Evolutionary conservation across 345 rosid genomes (phyloP).

Genomic region (Gossypioides kirkii): DNA sequence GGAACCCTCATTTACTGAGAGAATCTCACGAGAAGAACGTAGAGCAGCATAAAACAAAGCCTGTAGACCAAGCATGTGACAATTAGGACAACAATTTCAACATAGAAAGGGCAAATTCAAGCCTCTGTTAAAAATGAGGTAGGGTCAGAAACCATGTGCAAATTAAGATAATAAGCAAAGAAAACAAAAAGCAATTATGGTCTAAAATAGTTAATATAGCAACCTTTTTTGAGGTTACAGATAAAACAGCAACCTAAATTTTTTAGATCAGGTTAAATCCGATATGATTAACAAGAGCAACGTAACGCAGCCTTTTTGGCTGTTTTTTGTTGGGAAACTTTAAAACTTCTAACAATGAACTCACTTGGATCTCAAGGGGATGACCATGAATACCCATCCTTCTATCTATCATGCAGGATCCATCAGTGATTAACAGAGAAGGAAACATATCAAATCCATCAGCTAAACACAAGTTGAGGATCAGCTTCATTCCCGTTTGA

Average conservation of each 20-base stretch:
- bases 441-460: slow-evolving; percentile 96
- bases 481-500: slow-evolving; percentile 73
- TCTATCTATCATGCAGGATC: slow-evolving; percentile 92
- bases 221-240: neutral
- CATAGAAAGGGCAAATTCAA: neutral
- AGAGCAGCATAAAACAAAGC: slow-evolving; percentile 77
- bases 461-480: slow-evolving; percentile 68
- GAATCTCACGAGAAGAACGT: slow-evolving; percentile 77
- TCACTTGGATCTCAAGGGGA: slow-evolving; percentile 89
- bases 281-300: neutral
- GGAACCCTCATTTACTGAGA: slow-evolving; percentile 55
- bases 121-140: neutral
- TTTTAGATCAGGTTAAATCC: neutral
- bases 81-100: neutral
- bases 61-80: slow-evolving; percentile 27
- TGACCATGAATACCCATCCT: slow-evolving; percentile 93
- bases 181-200: neutral
- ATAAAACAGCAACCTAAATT: neutral
- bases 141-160: neutral
- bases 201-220: neutral
- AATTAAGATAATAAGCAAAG: neutral
- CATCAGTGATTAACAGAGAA: slow-evolving; percentile 75
- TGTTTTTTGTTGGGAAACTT: neutral
- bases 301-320: neutral
- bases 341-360: slow-evolving; percentile 13